Evolutionary conservation across 257 asterid genomes (phyloP).

Genomic region (Schizonepeta tenuifolia): DNA sequence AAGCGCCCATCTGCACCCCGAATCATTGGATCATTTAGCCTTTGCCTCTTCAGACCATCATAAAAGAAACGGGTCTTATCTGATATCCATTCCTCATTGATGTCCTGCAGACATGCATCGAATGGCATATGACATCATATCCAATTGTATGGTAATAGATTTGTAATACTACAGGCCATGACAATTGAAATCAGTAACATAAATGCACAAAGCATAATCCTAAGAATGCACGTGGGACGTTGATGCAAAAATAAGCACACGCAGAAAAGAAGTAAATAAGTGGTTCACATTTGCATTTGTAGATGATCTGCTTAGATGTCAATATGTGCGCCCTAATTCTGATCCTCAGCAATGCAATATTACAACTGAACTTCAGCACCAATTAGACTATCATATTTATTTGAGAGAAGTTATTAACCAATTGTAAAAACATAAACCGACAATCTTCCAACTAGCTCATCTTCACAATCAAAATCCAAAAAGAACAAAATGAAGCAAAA

Average conservation of each 20-base stretch:
- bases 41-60: conserved; percentile 98
- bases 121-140: conserved; percentile 18
- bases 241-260: neutral
- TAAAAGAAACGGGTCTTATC: conserved; percentile 97
- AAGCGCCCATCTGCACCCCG: conserved; percentile 97
- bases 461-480: conserved; percentile 9
- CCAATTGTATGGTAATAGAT: neutral
- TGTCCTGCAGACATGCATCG: conserved; percentile 61
- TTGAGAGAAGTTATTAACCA: neutral
- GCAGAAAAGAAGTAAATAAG: neutral
- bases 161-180: neutral
- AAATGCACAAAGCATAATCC: neutral
- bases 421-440: neutral
- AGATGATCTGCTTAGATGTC: conserved; percentile 11
- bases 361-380: conserved; percentile 18
- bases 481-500: neutral
- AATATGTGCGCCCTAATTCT: neutral
- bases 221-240: conserved; percentile 1
- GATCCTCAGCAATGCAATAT: neutral
- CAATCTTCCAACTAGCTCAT: conserved; percentile 8
- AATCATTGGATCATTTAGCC: conserved; percentile 97
- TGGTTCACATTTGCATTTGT: conserved; percentile 12
- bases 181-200: neutral
- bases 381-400: neutral
- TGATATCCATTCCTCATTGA: conserved; percentile 99